Evolutionary conservation across 2,329 filamentous ascomycete species (phyloP), one percentile per base, ranked within the genome.

Genomic region (Pseudodiploospora longispora): DNA sequence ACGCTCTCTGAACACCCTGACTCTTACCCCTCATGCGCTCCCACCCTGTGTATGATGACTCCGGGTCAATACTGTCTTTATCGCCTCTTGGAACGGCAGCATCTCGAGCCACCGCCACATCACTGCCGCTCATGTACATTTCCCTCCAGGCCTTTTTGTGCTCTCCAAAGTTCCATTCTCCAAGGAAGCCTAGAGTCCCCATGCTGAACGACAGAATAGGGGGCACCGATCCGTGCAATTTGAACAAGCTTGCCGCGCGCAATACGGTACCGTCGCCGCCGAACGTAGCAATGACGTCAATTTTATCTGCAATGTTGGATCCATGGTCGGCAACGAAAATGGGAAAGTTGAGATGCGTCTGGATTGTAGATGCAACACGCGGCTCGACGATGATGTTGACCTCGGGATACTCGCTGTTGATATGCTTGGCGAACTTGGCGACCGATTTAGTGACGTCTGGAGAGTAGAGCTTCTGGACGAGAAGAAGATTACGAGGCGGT

Each of bases 141-240:
- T 96, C 87, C 40, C 88, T 74, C 69, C 94, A 95, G 0, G 93
- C 93, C 40, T 87, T 78, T 66, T 95, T 95, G 68, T 94, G 87
- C 56, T 97, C 90, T 6, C 75, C 74, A 60, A 97, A 97, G 56
- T 93, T 94, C 90, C 91, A 98, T 65, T 97, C 91, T 10, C 91
- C 90, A 6, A 98, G 69, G 54, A 98, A 98, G 0, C 93, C 93
- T 1, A 98, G 70, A 0, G 91, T 94, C 5, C 93, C 93, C 87
- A 98, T 96, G 60, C 89, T 95, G 60, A 98, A 98, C 2, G 87
- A 89, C 6, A 98, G 71, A 31, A 98, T 85, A 0, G 93, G 93
- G 0, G 93, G 93, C 0, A 98, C 91, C 36, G 81, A 80, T 2
- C 77, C 73, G 37, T 86, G 82, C 33, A 87, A 83, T 47, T 88